phyloP scores from a whole-genome alignment of 441 rosid species.

The Euphorbia corollata region DNA sequence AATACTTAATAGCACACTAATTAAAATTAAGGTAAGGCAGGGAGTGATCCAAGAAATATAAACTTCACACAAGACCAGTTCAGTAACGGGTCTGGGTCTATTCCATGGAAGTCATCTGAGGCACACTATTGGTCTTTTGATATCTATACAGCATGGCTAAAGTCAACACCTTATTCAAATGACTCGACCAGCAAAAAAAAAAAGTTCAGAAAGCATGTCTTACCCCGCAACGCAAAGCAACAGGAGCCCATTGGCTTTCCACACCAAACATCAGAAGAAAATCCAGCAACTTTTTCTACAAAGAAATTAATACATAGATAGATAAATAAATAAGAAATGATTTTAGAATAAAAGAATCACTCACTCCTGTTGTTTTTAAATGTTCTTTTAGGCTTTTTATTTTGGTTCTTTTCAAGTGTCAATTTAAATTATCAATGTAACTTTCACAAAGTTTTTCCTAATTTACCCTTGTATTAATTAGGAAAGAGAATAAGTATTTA shows the following conservation, averaged over 20 bases:
- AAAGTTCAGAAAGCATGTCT: conserved; percentile 23
- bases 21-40: background rate
- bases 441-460: too few species aligned
- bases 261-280: conserved; percentile 80
- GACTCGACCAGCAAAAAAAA: background rate
- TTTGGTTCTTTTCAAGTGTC: too few species aligned
- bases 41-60: conserved; percentile 4
- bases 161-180: background rate
- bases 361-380: too few species aligned
- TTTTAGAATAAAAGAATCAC: conserved; percentile 19
- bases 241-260: conserved; percentile 95
- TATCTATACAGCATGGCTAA: conserved; percentile 5
- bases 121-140: background rate
- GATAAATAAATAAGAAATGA: background rate
- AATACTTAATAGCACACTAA: conserved; percentile 1
- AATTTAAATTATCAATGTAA: too few species aligned
- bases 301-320: conserved; percentile 9
- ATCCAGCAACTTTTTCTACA: conserved; percentile 73
- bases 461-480: too few species aligned
- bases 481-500: too few species aligned
- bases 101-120: conserved; percentile 6
- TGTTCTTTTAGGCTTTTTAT: too few species aligned
- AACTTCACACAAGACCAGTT: background rate
- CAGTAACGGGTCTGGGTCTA: background rate
- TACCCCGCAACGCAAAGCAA: conserved; percentile 81